Evolutionary conservation across 2,329 filamentous ascomycete genomes (phyloP).

Genomic region (Fusarium sp.): DNA sequence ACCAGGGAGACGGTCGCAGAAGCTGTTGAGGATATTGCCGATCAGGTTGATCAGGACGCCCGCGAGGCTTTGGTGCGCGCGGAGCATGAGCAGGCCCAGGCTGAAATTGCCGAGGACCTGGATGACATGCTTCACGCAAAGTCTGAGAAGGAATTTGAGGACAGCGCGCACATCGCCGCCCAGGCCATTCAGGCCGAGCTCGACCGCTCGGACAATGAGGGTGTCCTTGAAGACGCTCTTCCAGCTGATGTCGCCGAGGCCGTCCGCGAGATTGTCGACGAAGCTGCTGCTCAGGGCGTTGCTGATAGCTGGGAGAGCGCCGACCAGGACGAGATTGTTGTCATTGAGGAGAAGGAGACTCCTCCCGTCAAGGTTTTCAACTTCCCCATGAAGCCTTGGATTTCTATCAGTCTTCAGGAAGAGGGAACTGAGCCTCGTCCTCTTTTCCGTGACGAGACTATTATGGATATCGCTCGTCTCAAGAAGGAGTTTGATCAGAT

Average conservation of each 20-base stretch:
- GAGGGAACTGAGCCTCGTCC: constrained; percentile 70
- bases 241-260: constrained; percentile 58
- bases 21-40: constrained; percentile 77
- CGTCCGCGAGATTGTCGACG: constrained; percentile 58
- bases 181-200: constrained; percentile 68
- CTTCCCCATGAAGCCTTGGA: constrained; percentile 97
- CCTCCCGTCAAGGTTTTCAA: constrained; percentile 87
- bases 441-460: constrained; percentile 81
- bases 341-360: constrained; percentile 77
- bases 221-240: constrained; percentile 66
- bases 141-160: constrained; percentile 69
- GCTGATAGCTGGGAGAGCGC: constrained; percentile 95
- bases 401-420: constrained; percentile 84
- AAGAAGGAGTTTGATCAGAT: constrained; percentile 99
- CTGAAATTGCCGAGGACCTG: constrained; percentile 63
- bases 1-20: constrained; percentile 81
- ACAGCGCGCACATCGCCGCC: constrained; percentile 63
- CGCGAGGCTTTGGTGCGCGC: constrained; percentile 76
- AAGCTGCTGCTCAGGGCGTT: constrained; percentile 68
- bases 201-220: constrained; percentile 68
- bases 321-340: constrained; percentile 78
- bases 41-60: constrained; percentile 67
- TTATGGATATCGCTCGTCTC: constrained; percentile 93
- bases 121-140: constrained; percentile 66
- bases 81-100: constrained; percentile 65